phyloP scores from a whole-genome alignment of 169 alveolate species.

The Eimeria acervulina region DNA sequence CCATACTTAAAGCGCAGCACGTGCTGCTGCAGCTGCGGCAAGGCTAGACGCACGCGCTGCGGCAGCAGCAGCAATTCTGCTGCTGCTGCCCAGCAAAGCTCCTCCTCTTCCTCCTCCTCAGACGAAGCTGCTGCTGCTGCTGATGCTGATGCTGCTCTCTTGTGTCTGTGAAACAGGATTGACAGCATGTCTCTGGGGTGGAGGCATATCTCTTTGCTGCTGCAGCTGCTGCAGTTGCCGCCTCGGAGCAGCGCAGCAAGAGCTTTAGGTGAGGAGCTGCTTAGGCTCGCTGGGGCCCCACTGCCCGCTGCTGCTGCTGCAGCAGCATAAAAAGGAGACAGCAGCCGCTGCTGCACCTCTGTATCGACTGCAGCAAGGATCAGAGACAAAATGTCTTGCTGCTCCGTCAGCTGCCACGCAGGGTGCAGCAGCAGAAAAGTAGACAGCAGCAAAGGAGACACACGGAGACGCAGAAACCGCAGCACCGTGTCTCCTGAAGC shows the following conservation, averaged over 20 bases:
- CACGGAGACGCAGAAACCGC: constrained; percentile 14
- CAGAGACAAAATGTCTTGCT: background rate
- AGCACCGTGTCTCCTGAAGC: constrained; percentile 20
- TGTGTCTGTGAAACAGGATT: background rate
- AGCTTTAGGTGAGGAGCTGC: background rate
- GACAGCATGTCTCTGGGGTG: background rate
- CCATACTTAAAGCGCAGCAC: constrained; percentile 54
- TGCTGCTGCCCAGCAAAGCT: constrained; percentile 59
- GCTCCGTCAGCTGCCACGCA: constrained; percentile 53
- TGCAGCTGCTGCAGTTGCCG: constrained; percentile 63
- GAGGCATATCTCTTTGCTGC: background rate
- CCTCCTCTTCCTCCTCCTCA: constrained; percentile 9
- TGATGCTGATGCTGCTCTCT: constrained; percentile 6
- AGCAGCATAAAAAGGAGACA: background rate
- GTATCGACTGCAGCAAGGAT: constrained; percentile 23
- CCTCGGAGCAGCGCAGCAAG: background rate
- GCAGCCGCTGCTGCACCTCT: constrained; percentile 25
- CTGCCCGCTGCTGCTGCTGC: constrained; percentile 23
- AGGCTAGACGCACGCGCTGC: constrained; percentile 1
- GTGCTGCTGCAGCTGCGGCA: constrained; percentile 71
- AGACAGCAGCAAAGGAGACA: background rate
- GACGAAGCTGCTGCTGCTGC: background rate
- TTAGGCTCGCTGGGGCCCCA: background rate
- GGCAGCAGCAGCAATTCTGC: constrained; percentile 53
- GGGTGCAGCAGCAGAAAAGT: constrained; percentile 25